These are phyloP conservation scores for Andrographis paniculata DNA, from an alignment of 305 asterid species.

Conservation along the genomic window DNA sequence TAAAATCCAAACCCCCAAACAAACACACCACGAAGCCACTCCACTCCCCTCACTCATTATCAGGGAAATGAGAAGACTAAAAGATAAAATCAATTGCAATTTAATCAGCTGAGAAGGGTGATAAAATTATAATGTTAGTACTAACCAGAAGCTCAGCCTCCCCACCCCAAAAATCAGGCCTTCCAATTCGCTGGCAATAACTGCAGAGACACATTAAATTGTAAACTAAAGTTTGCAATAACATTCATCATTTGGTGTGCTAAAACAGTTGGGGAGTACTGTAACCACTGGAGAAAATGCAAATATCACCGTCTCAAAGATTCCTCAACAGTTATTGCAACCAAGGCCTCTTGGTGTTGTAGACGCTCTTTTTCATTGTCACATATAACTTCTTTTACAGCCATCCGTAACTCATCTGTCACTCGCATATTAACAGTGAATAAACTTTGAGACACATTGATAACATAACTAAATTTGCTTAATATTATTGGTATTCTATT, in stretches of 20 bases:
- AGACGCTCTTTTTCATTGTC: conserved; percentile 49
- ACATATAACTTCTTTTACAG: conserved; percentile 87
- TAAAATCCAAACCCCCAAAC: too few species aligned
- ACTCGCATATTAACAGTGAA: conserved; percentile 16
- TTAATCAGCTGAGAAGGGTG: conserved; percentile 1
- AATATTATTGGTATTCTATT: too few species aligned
- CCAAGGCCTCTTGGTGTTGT: conserved; percentile 69
- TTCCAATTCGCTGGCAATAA: conserved; percentile 81
- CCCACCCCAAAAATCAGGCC: conserved; percentile 97
- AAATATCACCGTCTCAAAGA: conserved; percentile 68
- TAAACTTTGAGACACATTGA: conserved; percentile 4
- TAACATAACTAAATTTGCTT: too few species aligned
- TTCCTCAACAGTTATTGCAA: conserved; percentile 87
- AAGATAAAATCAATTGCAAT: conserved; percentile 1
- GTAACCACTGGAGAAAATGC: conserved; percentile 16
- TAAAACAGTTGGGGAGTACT: conserved; percentile 8
- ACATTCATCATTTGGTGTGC: conserved; percentile 9
- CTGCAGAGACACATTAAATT: conserved; percentile 34
- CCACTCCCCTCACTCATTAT: too few species aligned
- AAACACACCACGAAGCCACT: too few species aligned
- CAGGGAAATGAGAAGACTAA: too few species aligned
- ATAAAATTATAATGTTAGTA: conserved; percentile 10
- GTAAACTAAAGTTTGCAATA: conserved; percentile 9
- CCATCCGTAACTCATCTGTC: conserved; percentile 84
- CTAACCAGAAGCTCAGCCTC: conserved; percentile 94